Percentiles rank a stretch among this genome's conserved stretches.
phyloP scores from a whole-genome alignment of 345 rosid species.

The Arabis alpina region DNA sequence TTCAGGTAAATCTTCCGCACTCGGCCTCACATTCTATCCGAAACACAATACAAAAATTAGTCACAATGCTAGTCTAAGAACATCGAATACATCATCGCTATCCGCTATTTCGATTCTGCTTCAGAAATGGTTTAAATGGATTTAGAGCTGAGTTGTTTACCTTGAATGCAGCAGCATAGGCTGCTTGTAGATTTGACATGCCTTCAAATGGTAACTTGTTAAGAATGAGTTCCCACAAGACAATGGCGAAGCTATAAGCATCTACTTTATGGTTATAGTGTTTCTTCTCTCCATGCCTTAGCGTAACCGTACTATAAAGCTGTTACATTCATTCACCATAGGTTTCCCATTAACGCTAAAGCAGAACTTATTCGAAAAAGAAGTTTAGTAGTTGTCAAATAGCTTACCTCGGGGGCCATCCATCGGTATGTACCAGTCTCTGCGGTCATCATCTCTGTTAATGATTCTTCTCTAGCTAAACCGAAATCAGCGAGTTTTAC shows the following conservation, averaged over 20 bases:
- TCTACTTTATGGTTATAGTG: constrained; percentile 98
- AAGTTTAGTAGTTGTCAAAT: too few species aligned
- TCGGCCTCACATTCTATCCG: constrained; percentile 83
- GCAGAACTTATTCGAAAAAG: too few species aligned
- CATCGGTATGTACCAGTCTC: constrained; percentile 99
- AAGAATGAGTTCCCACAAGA: constrained; percentile 95
- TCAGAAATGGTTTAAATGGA: neutral
- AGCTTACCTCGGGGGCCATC: constrained; percentile 98
- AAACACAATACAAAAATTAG: neutral
- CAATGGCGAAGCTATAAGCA: constrained; percentile 95
- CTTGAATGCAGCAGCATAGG: constrained; percentile 99
- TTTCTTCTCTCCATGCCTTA: constrained; percentile 97
- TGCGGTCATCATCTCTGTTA: constrained; percentile 99
- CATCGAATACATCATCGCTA: neutral
- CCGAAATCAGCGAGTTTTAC: constrained; percentile 98
- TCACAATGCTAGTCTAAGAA: neutral
- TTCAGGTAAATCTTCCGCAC: constrained; percentile 76
- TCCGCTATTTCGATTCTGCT: neutral
- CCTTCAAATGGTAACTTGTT: constrained; percentile 98
- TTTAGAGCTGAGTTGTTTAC: constrained; percentile 39
- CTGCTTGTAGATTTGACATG: constrained; percentile 99
- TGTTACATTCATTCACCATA: constrained; percentile 41
- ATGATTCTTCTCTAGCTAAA: constrained; percentile 96
- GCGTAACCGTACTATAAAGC: constrained; percentile 97
- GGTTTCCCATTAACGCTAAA: neutral